Base-by-base conservation (phyloP, 2,329 filamentous ascomycete species). In the Colletotrichum caudatum region DNA sequence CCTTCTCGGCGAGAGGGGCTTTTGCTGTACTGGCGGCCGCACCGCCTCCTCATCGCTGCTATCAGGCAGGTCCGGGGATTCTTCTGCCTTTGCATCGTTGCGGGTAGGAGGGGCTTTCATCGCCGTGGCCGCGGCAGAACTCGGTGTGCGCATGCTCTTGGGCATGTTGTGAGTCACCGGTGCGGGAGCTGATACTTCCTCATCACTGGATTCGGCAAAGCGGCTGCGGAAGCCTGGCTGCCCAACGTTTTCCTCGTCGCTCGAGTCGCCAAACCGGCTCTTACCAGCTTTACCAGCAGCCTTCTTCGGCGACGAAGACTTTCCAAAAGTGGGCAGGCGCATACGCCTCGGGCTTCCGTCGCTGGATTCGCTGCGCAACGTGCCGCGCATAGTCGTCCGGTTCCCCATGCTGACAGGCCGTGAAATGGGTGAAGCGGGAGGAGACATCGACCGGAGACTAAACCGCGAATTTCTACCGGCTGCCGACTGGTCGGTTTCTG, bases 131-230 rank as follows among this genome's bases (percentile, higher is more conserved):
- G 81, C 74, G 76, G 81, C 76, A 5, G 77, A 78, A 29, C 77
- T 77, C 12, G 79, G 73, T 63, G 60, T 76, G 60, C 76, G 82
- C 75, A 79, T 78, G 64, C 75, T 79, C 74, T 74, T 80, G 66
- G 76, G 78, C 57, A 83, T 78, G 18, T 84, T 84, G 83, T 63
- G 92, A 90, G 70, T 93, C 91, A 76, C 92, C 92, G 3, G 91
- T 93, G 76, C 93, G 90, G 1, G 84, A 88, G 75, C 94, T 91
- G 1, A 91, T 88, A 76, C 88, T 90, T 65, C 85, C 58, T 93
- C 91, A 66, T 94, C 92, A 76, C 92, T 94, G 1, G 92, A 94
- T 76, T 94, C 91, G 1, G 84, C 89, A 75, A 94, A 92, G 1
- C 92, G 90, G 76, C 89, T 91, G 41, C 78, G 81, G 76, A 87